Evolutionary conservation across 2,329 filamentous ascomycete species (phyloP), one percentile per base, ranked within the genome.

Genomic region (Teratosphaeria pseudoeucalypti): DNA sequence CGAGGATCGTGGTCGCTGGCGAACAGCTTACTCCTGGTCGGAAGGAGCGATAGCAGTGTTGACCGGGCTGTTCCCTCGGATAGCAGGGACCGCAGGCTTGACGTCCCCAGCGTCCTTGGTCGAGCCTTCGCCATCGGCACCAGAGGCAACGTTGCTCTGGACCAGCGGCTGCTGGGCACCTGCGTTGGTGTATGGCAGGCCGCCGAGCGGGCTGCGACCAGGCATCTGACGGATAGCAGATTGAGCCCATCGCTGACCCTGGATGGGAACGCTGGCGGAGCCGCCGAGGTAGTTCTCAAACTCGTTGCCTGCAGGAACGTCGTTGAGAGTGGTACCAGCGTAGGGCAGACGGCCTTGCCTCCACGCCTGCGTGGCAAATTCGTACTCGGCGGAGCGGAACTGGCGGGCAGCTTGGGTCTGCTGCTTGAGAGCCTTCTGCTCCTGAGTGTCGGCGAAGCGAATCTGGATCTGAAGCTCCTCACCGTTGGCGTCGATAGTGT

Each of bases 401-500:
- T 95, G 90, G 62, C 94, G 91, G 60, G 92, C 90, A 73, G 96
- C 91, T 34, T 94, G 91, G 52, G 92, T 97, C 72, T 96, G 88
- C 64, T 94, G 88, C 82, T 99, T 99, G 67, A 99, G 82, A 72
- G 94, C 85, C 79, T 99, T 99, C 76, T 99, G 94, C 63, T 92
- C 89, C 58, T 94, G 90, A 43, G 94, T 99, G 71, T 99, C 94
- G 63, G 95, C 92, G 73, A 95, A 99, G 65, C 94, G 92, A 67
- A 99, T 91, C 76, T 96, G 92, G 64, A 92, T 86, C 65, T 94
- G 84, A 32, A 87, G 85, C 69, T 95, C 90, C 49, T 89, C 89
- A 65, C 89, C 82, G 34, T 83, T 78, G 66, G 86, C 79, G 37
- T 74, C 71, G 63, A 80, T 76, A 34, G 76, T 75, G 56, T 75